A percentile compares a stretch with the other conserved stretches of the same genome.
Conservation (phyloP, 306 rosid species). For the Pyrus pyrifolia region DNA sequence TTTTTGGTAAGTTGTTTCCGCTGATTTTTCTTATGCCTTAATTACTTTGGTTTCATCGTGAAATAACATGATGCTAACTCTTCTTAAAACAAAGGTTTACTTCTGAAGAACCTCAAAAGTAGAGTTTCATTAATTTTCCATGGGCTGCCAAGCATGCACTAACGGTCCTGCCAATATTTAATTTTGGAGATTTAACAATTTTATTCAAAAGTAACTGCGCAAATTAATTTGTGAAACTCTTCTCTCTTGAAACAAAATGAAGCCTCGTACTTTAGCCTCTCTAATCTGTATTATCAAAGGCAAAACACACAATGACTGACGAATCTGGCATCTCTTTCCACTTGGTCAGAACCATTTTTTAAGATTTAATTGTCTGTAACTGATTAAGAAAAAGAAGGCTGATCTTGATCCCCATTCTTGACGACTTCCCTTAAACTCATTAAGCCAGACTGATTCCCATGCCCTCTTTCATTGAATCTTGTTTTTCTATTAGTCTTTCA, state of each 20-base stretch:
- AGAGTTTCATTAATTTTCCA: neutral
- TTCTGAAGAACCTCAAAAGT: neutral
- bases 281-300: neutral
- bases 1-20: slow-evolving; percentile 61
- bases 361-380: neutral
- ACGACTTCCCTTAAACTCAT: neutral
- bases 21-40: neutral
- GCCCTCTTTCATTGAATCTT: neutral
- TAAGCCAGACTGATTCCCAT: neutral
- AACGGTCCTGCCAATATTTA: neutral
- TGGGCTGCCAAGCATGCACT: neutral
- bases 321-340: neutral
- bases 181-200: neutral
- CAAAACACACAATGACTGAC: neutral
- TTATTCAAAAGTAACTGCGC: neutral
- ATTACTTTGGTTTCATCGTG: neutral
- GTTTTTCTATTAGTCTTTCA: neutral
- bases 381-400: neutral
- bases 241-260: neutral
- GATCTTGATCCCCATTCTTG: neutral
- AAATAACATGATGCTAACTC: neutral
- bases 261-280: neutral
- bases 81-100: neutral
- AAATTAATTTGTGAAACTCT: neutral
- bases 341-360: neutral